phyloP scores from a whole-genome alignment of 768 basidiomycete genomes.

The Obba rivulosa region DNA sequence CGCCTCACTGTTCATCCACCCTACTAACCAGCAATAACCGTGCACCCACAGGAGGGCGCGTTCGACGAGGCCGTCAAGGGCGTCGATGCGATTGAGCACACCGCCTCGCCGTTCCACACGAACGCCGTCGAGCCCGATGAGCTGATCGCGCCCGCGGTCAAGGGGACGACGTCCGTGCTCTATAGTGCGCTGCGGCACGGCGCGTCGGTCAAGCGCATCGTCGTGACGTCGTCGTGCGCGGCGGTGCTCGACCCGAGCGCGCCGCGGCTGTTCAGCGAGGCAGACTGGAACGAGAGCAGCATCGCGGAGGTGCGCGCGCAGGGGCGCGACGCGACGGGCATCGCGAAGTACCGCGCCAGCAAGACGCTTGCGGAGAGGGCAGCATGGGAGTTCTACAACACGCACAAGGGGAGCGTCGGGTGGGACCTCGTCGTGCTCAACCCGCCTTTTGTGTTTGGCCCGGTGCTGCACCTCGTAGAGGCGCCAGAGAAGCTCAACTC shows the following conservation, averaged over 20 bases:
- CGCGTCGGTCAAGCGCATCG: slow-evolving; percentile 52
- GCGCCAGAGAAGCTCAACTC: slow-evolving; percentile 33
- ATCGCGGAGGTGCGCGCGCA: slow-evolving; percentile 40
- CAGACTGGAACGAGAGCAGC: slow-evolving; percentile 56
- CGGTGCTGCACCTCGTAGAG: slow-evolving; percentile 29
- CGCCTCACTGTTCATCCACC: not conserved
- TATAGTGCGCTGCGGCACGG: slow-evolving; percentile 54
- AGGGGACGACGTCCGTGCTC: slow-evolving; percentile 61
- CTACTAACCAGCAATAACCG: not conserved
- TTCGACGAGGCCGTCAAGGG: slow-evolving; percentile 77
- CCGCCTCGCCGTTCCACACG: slow-evolving; percentile 54
- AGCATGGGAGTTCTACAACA: slow-evolving; percentile 44
- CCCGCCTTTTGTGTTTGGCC: slow-evolving; percentile 38
- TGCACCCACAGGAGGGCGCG: slow-evolving; percentile 43
- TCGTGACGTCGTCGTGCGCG: slow-evolving; percentile 55
- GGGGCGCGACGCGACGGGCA: slow-evolving; percentile 37
- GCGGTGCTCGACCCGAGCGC: slow-evolving; percentile 28
- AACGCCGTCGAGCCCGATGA: slow-evolving; percentile 41
- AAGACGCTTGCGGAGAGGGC: slow-evolving; percentile 58
- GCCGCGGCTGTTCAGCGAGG: slow-evolving; percentile 36
- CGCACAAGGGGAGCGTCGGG: slow-evolving; percentile 34
- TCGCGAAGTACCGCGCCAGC: slow-evolving; percentile 48
- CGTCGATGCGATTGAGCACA: slow-evolving; percentile 65
- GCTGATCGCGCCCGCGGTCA: slow-evolving; percentile 62
- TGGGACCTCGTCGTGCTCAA: slow-evolving; percentile 36